Base-by-base conservation (phyloP, 306 rosid genomes). In the Casuarina equisetifolia region DNA sequence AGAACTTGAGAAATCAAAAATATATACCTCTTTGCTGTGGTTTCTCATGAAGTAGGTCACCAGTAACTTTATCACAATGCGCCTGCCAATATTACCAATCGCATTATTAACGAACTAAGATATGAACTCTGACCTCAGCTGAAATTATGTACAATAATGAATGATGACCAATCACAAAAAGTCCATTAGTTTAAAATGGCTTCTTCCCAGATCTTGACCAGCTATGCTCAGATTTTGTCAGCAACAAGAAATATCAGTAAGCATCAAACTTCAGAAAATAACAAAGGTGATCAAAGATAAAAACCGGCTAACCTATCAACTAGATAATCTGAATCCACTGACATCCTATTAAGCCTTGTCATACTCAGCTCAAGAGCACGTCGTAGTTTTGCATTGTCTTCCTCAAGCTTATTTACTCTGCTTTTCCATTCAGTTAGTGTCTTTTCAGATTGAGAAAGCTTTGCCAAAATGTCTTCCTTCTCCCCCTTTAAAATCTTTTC, bases 281-380 rank as follows among this genome's bases (percentile, higher is more conserved):
- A 74, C 51, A 66, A 39, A 11, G 51, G 74, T 43, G 4, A 25
- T 79, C 63, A 6, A 76, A 79, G 79, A 58, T 45, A 44, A 82
- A 76, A 75, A 67, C 50, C 55, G 73, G 74, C 82, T 74, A 75
- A 95, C 98, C 98, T 95, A 89, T 95, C 98, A 75, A 95, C 98
- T 63, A 95, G 95, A 82, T 67, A 95, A 91, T 95, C 98, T 69
- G 98, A 95, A 87, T 95, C 98, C 80, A 95, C 75, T 15, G 98
- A 95, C 98, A 95, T 95, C 84, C 98, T 91, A 85, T 91, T 95
- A 66, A 95, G 90, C 86, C 90, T 86, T 53, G 97, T 95, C 97
- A 95, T 95, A 81, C 96, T 91, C 80, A 90, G 97, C 76, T 95
- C 98, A 85, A 95, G 84, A 82, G 95, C 97, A 58, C 90, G 95